Evolutionary conservation across 23 red algal species (phyloP).

Genomic region (Gracilaria gracilis): DNA sequence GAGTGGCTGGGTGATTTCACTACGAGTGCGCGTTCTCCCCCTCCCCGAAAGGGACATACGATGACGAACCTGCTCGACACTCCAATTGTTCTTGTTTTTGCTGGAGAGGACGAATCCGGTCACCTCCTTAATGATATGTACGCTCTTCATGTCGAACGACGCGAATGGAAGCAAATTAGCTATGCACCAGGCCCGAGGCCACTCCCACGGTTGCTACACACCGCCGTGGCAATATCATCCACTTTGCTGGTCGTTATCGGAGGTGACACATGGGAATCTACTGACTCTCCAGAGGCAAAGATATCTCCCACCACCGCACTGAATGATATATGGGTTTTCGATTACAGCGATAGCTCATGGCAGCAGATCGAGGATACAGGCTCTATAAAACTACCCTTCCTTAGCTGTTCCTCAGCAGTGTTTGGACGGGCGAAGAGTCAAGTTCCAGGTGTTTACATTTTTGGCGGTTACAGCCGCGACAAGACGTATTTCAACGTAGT

Average conservation of each 20-base stretch:
- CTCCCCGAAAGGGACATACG: conserved; percentile 58
- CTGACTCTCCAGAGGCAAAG: not conserved
- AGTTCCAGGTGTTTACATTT: conserved; percentile 59
- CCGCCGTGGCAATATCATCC: conserved; percentile 55
- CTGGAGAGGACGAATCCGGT: conserved; percentile 39
- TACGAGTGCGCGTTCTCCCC: not conserved
- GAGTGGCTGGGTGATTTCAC: conserved; percentile 44
- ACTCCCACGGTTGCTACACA: conserved; percentile 38
- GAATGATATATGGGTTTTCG: conserved; percentile 65
- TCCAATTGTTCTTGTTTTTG: conserved; percentile 56
- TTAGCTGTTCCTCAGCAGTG: conserved; percentile 53
- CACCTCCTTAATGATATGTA: conserved; percentile 68
- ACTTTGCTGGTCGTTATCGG: conserved; percentile 45
- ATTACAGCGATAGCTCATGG: conserved; percentile 54
- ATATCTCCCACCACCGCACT: not conserved
- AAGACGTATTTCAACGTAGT: conserved; percentile 21
- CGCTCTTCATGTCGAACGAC: conserved; percentile 37
- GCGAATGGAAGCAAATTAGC: conserved; percentile 31
- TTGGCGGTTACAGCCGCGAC: conserved; percentile 40
- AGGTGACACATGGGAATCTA: conserved; percentile 43
- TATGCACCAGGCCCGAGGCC: conserved; percentile 53
- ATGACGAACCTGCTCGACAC: conserved; percentile 65
- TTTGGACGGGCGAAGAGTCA: conserved; percentile 52
- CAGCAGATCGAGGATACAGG: not conserved
- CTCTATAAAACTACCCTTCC: not conserved